Conservation (phyloP, 2,329 filamentous ascomycete genomes). For the Sarocladiaceae sp. region DNA sequence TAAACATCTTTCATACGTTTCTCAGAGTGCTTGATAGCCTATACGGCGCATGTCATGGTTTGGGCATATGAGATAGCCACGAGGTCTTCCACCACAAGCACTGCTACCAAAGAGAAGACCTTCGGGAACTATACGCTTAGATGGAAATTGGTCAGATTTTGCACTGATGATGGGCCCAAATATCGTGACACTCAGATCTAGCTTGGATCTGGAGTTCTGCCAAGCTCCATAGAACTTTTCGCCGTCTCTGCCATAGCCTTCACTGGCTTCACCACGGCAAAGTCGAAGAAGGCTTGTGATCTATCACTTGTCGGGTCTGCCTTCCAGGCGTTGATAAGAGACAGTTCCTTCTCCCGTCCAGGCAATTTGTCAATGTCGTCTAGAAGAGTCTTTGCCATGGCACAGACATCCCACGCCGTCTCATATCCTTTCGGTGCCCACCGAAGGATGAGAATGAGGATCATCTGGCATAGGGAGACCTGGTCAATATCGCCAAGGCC, state of each 20-base stretch:
- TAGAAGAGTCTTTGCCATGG: slow-evolving; percentile 41
- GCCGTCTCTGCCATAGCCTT: slow-evolving; percentile 42
- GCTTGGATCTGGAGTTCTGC: background rate
- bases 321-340: slow-evolving; percentile 40
- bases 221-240: slow-evolving; percentile 17
- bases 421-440: slow-evolving; percentile 38
- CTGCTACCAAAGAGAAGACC: too few species aligned
- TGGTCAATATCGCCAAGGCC: slow-evolving; percentile 43
- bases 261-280: slow-evolving; percentile 44
- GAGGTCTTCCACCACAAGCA: too few species aligned
- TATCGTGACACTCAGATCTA: too few species aligned
- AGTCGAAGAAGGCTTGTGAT: slow-evolving; percentile 43
- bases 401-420: slow-evolving; percentile 36
- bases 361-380: slow-evolving; percentile 42
- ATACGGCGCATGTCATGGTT: background rate
- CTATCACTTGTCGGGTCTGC: slow-evolving; percentile 33
- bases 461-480: slow-evolving; percentile 47
- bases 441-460: slow-evolving; percentile 44
- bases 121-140: too few species aligned
- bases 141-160: too few species aligned
- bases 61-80: background rate
- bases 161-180: too few species aligned
- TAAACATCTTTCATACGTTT: too few species aligned
- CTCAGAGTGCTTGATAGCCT: too few species aligned
- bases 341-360: slow-evolving; percentile 40